phyloP scores from a whole-genome alignment of 1,284 basidiomycete genomes.

The Phylloporus sp. region DNA sequence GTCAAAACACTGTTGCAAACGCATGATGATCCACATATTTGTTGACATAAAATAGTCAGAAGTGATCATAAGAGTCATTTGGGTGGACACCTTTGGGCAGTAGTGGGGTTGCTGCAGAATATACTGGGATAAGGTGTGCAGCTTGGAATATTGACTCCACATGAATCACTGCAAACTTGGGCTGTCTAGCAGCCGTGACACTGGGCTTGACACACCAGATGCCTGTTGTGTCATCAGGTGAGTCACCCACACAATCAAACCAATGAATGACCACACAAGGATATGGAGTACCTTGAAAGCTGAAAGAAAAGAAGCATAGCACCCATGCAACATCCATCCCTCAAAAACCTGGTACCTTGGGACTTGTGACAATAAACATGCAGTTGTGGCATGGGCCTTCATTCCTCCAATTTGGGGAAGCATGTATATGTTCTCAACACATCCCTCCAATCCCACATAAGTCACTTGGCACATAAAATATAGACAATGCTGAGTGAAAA shows the following conservation, averaged over 20 bases:
- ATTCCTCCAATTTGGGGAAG: neutral
- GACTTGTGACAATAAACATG: neutral
- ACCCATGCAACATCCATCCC: neutral
- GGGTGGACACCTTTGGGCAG: neutral
- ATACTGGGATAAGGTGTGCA: neutral
- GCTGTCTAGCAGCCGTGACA: neutral
- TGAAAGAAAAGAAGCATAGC: neutral
- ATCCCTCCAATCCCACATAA: neutral
- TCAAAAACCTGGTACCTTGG: neutral
- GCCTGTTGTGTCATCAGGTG: neutral
- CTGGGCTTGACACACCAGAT: neutral
- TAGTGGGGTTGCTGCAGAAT: neutral
- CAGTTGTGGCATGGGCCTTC: neutral
- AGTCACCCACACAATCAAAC: neutral
- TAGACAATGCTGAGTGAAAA: neutral
- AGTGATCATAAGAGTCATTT: neutral
- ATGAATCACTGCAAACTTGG: neutral
- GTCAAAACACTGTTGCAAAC: too few species aligned
- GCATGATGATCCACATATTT: too few species aligned
- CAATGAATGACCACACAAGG: neutral
- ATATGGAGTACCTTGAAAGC: neutral
- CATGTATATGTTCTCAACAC: neutral
- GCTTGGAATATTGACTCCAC: neutral
- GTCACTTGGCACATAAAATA: neutral
- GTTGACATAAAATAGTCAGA: too few species aligned